A percentile compares a stretch with the other conserved stretches of the same genome.
phyloP scores from a whole-genome alignment of 495 filamentous ascomycete species.

The Aspergillus cristatus region DNA sequence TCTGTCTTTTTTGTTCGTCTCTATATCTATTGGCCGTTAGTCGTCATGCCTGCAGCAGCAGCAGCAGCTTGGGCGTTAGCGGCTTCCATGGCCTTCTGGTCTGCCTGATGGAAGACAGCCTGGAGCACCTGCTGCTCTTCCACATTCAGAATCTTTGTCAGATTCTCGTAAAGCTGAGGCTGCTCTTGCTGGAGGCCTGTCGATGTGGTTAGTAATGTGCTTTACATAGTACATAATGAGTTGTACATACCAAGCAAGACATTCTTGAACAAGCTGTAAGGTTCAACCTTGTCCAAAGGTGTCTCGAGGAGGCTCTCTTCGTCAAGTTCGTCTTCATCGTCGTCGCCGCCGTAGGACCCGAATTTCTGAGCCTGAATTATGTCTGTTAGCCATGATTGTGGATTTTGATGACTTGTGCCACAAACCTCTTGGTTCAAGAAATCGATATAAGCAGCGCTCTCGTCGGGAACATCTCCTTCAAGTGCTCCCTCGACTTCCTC shows the following conservation, averaged over 20 bases:
- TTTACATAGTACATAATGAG: background rate
- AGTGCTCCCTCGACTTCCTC: conserved; percentile 47
- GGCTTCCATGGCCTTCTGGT: conserved; percentile 44
- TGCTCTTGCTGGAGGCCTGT: conserved; percentile 83
- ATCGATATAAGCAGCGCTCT: conserved; percentile 88
- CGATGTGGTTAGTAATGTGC: conserved; percentile 9
- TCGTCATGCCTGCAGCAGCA: conserved; percentile 20
- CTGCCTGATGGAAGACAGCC: conserved; percentile 71
- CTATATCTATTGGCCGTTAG: conserved; percentile 17
- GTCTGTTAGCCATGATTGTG: conserved; percentile 6
- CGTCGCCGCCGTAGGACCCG: conserved; percentile 50
- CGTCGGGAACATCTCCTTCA: conserved; percentile 65
- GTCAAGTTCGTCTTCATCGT: conserved; percentile 84
- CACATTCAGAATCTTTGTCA: conserved; percentile 67
- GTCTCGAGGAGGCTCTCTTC: conserved; percentile 89
- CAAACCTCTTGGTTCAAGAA: conserved; percentile 85
- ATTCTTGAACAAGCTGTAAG: conserved; percentile 77
- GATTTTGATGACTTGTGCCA: background rate
- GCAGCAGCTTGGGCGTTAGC: conserved; percentile 30
- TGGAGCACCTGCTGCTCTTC: conserved; percentile 80
- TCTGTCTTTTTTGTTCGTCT: background rate
- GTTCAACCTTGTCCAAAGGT: conserved; percentile 88
- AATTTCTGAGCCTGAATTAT: conserved; percentile 67
- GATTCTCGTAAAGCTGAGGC: conserved; percentile 72
- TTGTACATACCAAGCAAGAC: conserved; percentile 66